A percentile compares a stretch with the other conserved stretches of the same genome.
Evolutionary conservation across 2,329 filamentous ascomycete genomes (phyloP).

Genomic region (Neofusicoccum umdonicola): DNA sequence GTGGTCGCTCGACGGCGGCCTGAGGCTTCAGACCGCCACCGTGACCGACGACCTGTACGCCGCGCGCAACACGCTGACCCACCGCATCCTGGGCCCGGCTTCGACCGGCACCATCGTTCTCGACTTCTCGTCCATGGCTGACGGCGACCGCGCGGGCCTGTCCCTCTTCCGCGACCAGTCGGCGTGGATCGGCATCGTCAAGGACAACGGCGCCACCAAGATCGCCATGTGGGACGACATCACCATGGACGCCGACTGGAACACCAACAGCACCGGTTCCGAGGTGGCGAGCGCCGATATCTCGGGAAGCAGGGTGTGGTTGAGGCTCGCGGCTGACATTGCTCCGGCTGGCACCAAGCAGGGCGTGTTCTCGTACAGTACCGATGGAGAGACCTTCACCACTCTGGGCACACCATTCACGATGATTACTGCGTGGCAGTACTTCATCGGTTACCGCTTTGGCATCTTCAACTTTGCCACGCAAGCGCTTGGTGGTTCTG

Average conservation of each 20-base stretch:
- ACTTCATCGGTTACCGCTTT: conserved; percentile 40
- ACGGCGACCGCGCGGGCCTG: conserved; percentile 54
- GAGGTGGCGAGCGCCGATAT: conserved; percentile 25
- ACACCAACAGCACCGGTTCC: conserved; percentile 31
- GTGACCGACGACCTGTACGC: conserved; percentile 52
- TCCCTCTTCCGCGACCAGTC: conserved; percentile 54
- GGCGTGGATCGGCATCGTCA: conserved; percentile 54
- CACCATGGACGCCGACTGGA: conserved; percentile 36
- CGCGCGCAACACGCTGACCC: conserved; percentile 44
- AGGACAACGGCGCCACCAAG: conserved; percentile 36
- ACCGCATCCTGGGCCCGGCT: conserved; percentile 40
- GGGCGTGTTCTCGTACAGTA: conserved; percentile 38
- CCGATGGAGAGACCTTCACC: conserved; percentile 33
- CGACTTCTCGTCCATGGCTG: conserved; percentile 48
- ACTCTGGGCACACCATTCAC: conserved; percentile 31
- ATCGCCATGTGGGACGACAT: conserved; percentile 40
- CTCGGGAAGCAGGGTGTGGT: conserved; percentile 28
- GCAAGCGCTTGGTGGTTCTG: conserved; percentile 31
- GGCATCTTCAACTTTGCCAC: conserved; percentile 41
- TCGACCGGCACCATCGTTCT: conserved; percentile 51
- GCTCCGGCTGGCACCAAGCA: conserved; percentile 30
- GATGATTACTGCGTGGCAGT: conserved; percentile 38
- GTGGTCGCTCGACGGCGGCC: conserved; percentile 42
- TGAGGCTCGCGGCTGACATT: conserved; percentile 36
- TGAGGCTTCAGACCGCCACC: conserved; percentile 50